Conservation (phyloP, 1,284 basidiomycete genomes). For the Phellopilus nigrolimitatus region DNA sequence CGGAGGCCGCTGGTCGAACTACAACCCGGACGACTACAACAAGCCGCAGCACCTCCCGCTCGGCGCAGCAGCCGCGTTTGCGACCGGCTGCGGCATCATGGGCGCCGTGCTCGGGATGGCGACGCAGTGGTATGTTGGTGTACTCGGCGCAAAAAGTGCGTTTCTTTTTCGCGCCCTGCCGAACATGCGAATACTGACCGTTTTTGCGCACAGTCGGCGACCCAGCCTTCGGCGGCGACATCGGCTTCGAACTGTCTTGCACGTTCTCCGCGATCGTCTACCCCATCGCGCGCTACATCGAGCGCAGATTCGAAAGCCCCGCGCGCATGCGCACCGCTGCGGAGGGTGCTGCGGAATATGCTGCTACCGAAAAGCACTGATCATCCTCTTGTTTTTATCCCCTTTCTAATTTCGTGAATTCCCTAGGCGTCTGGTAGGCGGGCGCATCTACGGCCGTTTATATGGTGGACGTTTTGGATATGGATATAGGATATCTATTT, state of each 20-base stretch:
- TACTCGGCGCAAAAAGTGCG: conserved; percentile 25
- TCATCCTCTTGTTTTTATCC: no score
- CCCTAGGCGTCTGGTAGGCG: no score
- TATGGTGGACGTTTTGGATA: no score
- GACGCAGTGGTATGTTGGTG: conserved; percentile 29
- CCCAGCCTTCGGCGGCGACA: conserved; percentile 27
- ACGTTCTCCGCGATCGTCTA: conserved; percentile 30
- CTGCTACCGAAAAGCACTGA: no score
- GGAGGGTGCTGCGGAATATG: no score
- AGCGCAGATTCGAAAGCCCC: conserved; percentile 23
- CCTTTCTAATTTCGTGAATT: no score
- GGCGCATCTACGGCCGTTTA: no score
- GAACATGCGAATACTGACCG: neutral
- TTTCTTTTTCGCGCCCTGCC: neutral
- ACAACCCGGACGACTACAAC: conserved; percentile 31
- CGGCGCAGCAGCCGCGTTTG: conserved; percentile 29
- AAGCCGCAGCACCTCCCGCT: conserved; percentile 27
- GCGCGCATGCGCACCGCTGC: conserved; percentile 10
- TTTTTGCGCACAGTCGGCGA: conserved; percentile 20
- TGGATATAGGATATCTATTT: no score
- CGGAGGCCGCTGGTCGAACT: conserved; percentile 28
- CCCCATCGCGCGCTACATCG: conserved; percentile 29
- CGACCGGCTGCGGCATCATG: conserved; percentile 27
- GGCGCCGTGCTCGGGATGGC: conserved; percentile 32
- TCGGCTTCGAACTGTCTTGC: conserved; percentile 31